phyloP scores from a whole-genome alignment of 805 yeast species.

The Starmerella apicola region DNA sequence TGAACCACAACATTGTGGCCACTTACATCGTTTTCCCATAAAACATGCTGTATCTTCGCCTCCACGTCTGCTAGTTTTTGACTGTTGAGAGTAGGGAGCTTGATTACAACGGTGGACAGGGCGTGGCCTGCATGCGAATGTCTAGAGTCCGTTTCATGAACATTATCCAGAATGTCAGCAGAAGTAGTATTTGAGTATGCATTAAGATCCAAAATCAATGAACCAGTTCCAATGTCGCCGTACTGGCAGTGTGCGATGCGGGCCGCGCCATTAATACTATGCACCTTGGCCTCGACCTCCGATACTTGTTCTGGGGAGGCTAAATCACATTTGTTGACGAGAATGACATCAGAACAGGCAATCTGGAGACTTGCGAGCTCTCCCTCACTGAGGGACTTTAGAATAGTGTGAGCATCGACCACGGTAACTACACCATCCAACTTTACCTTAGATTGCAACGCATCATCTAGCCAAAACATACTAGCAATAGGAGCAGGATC shows the following conservation, averaged over 20 bases:
- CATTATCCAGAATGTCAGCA: not conserved
- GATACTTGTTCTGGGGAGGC: slow-evolving; percentile 25
- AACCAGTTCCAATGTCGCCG: slow-evolving; percentile 59
- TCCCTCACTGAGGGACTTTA: slow-evolving; percentile 52
- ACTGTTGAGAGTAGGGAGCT: slow-evolving; percentile 26
- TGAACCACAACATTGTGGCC: slow-evolving; percentile 53
- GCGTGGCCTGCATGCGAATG: slow-evolving; percentile 10
- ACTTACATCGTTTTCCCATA: slow-evolving; percentile 57
- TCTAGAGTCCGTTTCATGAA: slow-evolving; percentile 4
- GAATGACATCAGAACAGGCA: slow-evolving; percentile 73
- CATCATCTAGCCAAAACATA: slow-evolving; percentile 97
- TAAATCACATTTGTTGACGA: slow-evolving; percentile 68
- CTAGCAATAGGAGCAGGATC: slow-evolving; percentile 96
- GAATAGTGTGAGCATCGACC: slow-evolving; percentile 52
- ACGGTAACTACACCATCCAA: slow-evolving; percentile 89
- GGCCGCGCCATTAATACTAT: slow-evolving; percentile 52
- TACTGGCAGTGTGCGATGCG: slow-evolving; percentile 54
- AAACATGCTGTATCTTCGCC: slow-evolving; percentile 48
- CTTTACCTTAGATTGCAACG: slow-evolving; percentile 66
- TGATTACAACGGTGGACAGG: slow-evolving; percentile 42
- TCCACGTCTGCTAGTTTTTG: slow-evolving; percentile 40
- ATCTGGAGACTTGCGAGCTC: slow-evolving; percentile 76
- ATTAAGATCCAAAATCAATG: slow-evolving; percentile 63
- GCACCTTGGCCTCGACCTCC: slow-evolving; percentile 32
- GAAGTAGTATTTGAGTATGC: slow-evolving; percentile 38